Evolutionary conservation across 306 rosid species (phyloP), one percentile per base, ranked within the genome.

Genomic region (Gillenia trifoliata): DNA sequence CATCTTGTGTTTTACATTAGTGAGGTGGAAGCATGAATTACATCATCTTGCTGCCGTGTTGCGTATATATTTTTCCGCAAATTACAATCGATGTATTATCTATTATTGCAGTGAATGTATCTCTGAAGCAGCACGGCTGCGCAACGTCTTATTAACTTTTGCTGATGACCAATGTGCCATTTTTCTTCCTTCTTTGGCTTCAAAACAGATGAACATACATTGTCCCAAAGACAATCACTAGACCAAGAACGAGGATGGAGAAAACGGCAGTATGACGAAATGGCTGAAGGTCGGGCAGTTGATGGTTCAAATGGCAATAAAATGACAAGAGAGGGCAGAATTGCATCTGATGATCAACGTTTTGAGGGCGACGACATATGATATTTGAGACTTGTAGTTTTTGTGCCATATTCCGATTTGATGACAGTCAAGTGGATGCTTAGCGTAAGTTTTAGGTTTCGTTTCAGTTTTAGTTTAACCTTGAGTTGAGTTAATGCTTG

Each of bases 151-250:
- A 28, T 38, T 41, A 66, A 61, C 47, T 31, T 77, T 20, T 72
- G 75, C 80, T 64, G 52, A 74, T 75, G 64, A 31, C 71, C 26
- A 57, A 62, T 9, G 3, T 64, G 3, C 56, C 23, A 54, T 79
- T 73, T 56, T 34, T 74, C 71, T 78, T 74, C 78, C 80, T 34
- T 70, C 13, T 81, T 82, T 85, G 83, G 81, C 80, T 77, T 78
- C 60, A 76, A 87, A 85, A 75, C 95, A 91, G 97, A 89, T 83
- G 92, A 79, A 43, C 87, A 73, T 64, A 83, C 82, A 64, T 79
- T 82, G 64, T 78, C 83, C 16, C 90, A 77, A 73, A 83, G 86
- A 64, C 89, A 72, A 71, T 45, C 88, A 33, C 69, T 50, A 88
- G 86, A 85, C 74, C 92, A 75, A 66, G 80, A 77, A 57, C 83